Conservation (phyloP, 179 eudicot species). For the Drosera spatulata region DNA sequence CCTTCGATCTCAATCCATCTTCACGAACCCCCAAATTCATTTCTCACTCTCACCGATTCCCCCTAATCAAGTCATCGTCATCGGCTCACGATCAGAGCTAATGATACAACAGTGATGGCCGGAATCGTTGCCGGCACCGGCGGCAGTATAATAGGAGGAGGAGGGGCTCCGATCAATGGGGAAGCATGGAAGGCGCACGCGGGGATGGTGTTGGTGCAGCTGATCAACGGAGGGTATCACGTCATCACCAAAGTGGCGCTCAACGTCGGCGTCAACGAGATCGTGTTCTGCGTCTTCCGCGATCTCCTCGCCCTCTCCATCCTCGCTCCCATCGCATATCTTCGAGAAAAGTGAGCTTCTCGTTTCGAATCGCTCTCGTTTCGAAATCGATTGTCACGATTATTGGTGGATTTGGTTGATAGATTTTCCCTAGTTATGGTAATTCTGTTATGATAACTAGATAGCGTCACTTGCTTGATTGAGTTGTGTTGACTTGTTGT, state of each 20-base stretch:
- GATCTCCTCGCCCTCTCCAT: slow-evolving; percentile 41
- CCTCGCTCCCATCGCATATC: slow-evolving; percentile 45
- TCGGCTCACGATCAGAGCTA: no score
- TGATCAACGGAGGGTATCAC: slow-evolving; percentile 43
- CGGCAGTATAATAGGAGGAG: neutral
- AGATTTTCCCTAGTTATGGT: neutral
- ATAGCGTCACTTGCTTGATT: no score
- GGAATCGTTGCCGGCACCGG: no score
- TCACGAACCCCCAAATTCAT: no score
- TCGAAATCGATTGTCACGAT: neutral
- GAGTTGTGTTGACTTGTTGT: no score
- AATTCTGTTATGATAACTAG: no score
- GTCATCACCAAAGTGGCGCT: slow-evolving; percentile 57
- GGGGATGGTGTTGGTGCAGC: slow-evolving; percentile 37
- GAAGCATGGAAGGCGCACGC: slow-evolving; percentile 34
- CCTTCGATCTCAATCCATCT: no score
- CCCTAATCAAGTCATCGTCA: no score
- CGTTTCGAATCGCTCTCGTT: neutral
- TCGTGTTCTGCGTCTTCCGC: slow-evolving; percentile 40
- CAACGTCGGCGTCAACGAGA: slow-evolving; percentile 44
- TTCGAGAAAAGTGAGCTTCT: slow-evolving; percentile 35
- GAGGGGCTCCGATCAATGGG: slow-evolving; percentile 1
- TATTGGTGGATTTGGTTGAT: neutral
- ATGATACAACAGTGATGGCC: no score
- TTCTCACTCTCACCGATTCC: no score